phyloP scores from a whole-genome alignment of 345 rosid genomes.

The Camelina neglecta region DNA sequence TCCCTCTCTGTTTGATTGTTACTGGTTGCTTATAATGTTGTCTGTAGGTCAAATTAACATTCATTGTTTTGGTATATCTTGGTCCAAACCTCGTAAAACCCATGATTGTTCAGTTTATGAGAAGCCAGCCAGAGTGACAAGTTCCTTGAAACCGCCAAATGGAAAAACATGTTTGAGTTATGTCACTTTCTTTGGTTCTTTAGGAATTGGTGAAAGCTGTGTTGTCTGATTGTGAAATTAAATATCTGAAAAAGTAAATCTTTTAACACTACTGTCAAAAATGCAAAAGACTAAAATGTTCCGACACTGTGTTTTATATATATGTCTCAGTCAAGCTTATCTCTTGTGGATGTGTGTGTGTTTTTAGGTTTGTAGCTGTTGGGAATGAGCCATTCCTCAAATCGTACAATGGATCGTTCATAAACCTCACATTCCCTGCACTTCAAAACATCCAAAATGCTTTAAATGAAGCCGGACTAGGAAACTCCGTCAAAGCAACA shows the following conservation, averaged over 20 bases:
- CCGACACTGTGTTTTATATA: not conserved
- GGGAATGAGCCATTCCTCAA: constrained; percentile 83
- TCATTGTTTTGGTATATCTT: not conserved
- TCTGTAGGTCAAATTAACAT: not conserved
- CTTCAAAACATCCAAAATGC: constrained; percentile 88
- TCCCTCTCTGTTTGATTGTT: not conserved
- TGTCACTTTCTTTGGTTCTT: not conserved
- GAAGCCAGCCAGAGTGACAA: no score
- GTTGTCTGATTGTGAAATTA: not conserved
- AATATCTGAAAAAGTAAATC: not conserved
- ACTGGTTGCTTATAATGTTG: not conserved
- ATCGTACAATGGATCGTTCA: constrained; percentile 64
- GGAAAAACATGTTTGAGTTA: not conserved
- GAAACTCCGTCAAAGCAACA: constrained; percentile 73
- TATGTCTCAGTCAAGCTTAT: not conserved
- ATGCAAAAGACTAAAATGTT: not conserved
- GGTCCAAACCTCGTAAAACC: not conserved
- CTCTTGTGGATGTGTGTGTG: constrained; percentile 24
- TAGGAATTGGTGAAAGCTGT: constrained; percentile 1
- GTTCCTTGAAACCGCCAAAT: not conserved
- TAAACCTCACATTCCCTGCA: constrained; percentile 72
- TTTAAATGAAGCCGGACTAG: constrained; percentile 71
- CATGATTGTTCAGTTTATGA: not conserved
- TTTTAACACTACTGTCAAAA: not conserved
- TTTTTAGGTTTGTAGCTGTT: constrained; percentile 69